phyloP scores from a whole-genome alignment of 768 basidiomycete species.

The Tulasnella sp. region DNA sequence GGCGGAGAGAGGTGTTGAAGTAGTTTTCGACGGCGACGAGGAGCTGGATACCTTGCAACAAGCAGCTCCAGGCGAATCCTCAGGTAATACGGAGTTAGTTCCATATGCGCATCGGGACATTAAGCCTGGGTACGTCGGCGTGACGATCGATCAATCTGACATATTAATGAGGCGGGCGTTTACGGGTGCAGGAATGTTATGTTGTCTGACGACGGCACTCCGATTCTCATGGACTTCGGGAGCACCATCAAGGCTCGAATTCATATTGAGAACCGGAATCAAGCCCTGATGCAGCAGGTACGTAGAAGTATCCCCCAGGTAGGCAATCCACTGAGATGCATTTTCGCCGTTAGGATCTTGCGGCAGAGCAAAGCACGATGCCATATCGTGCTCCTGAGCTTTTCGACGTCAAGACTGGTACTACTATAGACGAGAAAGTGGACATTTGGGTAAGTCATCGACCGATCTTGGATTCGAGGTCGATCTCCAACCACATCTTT shows the following conservation, averaged over 20 bases:
- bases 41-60: constrained; percentile 36
- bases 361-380: constrained; percentile 97
- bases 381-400: constrained; percentile 95
- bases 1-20: constrained; percentile 43
- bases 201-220: constrained; percentile 84
- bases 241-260: constrained; percentile 82
- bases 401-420: constrained; percentile 92
- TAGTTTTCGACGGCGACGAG: constrained; percentile 74
- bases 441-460: constrained; percentile 92
- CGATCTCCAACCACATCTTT: neutral
- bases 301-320: constrained; percentile 10
- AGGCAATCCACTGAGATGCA: neutral
- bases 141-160: neutral
- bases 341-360: constrained; percentile 56
- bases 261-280: constrained; percentile 65
- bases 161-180: neutral
- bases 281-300: constrained; percentile 85
- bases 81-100: constrained; percentile 45
- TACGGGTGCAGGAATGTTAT: constrained; percentile 71
- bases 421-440: constrained; percentile 81
- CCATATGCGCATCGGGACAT: constrained; percentile 96
- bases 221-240: constrained; percentile 98
- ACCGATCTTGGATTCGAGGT: neutral
- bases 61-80: constrained; percentile 20
- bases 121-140: constrained; percentile 75